These are phyloP conservation scores for Paramecium primaurelia DNA, from an alignment of 73 alveolate species.

Conservation along the genomic window DNA sequence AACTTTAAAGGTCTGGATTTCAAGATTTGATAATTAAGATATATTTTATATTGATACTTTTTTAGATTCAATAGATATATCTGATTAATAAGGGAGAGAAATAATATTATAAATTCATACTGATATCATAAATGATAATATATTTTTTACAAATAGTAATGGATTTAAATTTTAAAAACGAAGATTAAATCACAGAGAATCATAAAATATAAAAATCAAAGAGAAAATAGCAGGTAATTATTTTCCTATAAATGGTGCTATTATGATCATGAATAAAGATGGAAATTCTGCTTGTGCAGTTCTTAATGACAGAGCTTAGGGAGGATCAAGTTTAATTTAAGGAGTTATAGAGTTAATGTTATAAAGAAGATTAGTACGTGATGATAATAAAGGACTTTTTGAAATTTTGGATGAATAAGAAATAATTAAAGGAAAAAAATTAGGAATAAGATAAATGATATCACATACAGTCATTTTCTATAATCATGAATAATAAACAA, in stretches of 20 bases:
- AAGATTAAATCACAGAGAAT: conserved; percentile 61
- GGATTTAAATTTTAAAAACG: conserved; percentile 74
- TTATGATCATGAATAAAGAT: conserved; percentile 55
- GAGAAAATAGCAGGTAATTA: conserved; percentile 68
- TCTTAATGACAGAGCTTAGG: conserved; percentile 84
- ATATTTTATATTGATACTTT: conserved; percentile 3
- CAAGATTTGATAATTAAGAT: background rate
- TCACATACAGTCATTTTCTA: background rate
- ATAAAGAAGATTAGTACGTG: conserved; percentile 79
- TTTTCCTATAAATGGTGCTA: conserved; percentile 70
- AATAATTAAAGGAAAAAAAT: background rate
- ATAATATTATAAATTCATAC: conserved; percentile 14
- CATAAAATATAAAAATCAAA: conserved; percentile 54
- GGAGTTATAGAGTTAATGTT: conserved; percentile 93
- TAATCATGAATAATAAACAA: background rate
- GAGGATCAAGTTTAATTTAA: conserved; percentile 79
- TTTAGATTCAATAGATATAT: conserved; percentile 33
- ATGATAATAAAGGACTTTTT: conserved; percentile 80
- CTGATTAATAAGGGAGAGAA: conserved; percentile 41
- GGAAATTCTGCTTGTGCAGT: conserved; percentile 38
- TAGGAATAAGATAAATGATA: background rate
- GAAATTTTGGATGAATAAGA: conserved; percentile 81
- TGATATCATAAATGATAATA: conserved; percentile 40
- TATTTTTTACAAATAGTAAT: conserved; percentile 73
- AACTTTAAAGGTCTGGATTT: background rate